These are phyloP conservation scores for Chimonanthus praecox DNA, from an alignment of 164 flowering plant genomes.

Conservation along the genomic window DNA sequence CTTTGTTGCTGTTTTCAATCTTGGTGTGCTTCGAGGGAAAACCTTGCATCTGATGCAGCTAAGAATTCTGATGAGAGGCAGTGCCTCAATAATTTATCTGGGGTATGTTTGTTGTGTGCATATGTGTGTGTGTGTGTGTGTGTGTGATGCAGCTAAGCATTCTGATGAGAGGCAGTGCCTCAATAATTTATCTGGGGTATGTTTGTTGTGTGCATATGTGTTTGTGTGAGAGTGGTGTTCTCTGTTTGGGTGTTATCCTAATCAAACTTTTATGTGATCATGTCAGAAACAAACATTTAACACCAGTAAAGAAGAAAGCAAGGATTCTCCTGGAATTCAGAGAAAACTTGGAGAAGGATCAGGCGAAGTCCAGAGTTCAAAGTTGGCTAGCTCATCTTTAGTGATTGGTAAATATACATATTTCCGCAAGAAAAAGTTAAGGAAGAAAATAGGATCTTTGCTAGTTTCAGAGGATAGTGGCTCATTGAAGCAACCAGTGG, in stretches of 20 bases:
- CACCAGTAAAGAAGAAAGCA: conserved; percentile 12
- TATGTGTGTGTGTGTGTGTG: neutral
- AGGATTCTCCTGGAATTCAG: conserved; percentile 15
- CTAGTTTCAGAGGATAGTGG: conserved; percentile 18
- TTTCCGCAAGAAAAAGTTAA: conserved; percentile 51
- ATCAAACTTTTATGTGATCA: conserved; percentile 3
- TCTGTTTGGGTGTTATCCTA: neutral
- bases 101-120: conserved; percentile 3
- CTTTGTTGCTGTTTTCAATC: conserved; percentile 28
- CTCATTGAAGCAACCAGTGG: conserved; percentile 12
- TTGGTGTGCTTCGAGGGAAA: conserved; percentile 27
- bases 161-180: conserved; percentile 1
- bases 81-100: neutral
- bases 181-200: conserved; percentile 5
- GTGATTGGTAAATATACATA: conserved; percentile 40
- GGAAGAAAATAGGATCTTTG: conserved; percentile 32
- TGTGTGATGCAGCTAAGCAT: conserved; percentile 24
- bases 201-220: neutral
- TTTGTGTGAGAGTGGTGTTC: neutral
- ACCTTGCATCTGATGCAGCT: conserved; percentile 5
- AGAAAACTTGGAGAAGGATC: conserved; percentile 22
- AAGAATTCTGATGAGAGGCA: conserved; percentile 25
- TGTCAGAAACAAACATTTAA: conserved; percentile 29
- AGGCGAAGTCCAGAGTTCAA: conserved; percentile 11
- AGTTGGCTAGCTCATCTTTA: conserved; percentile 22